Evolutionary conservation across 2,329 filamentous ascomycete genomes (phyloP), one percentile per base, ranked within the genome.

Genomic region (Orbilia ellipsospora): DNA sequence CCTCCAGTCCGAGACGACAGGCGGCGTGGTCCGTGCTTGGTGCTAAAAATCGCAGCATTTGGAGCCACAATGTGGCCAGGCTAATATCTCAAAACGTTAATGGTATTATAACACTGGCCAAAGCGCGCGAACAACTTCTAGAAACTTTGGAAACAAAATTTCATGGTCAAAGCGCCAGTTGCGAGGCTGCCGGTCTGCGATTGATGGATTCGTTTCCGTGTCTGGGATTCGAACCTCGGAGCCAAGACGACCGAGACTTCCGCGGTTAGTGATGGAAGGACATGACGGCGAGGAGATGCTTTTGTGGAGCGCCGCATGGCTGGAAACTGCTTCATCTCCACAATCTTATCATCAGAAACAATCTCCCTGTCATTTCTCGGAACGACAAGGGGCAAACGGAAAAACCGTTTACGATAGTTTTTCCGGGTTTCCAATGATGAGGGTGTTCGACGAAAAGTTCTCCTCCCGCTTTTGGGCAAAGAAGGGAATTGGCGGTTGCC

Each of bases 321-420:
- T 61, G 36, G 60, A 65, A 72, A 65, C 60, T 50, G 28, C 48
- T 56, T 66, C 50, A 36, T 56, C 69, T 60, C 69, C 55, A 66
- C 56, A 62, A 18, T 36, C 23, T 51, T 45, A 48, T 50, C 36
- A 57, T 5, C 20, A 60, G 68, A 66, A 73, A 66, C 69, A 62
- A 62, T 52, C 48, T 59, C 52, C 56, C 51, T 52, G 18, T 28
- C 51, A 42, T 28, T 45, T 16, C 57, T 55, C 52, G 55, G 68
- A 40, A 36, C 13, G 61, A 66, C 52, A 44, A 48, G 61, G 54
- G 8, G 51, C 26, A 50, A 26, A 51, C 69, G 69, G 69, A 73
- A 73, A 73, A 73, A 73, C 69, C 40, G 51, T 23, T 40, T 59
- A 50, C 51, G 36, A 52, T 28, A 61, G 69, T 66, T 73, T 73